These are phyloP conservation scores for Nitzschia putrida DNA, from an alignment of 108 stramenopile genomes.

Conservation along the genomic window DNA sequence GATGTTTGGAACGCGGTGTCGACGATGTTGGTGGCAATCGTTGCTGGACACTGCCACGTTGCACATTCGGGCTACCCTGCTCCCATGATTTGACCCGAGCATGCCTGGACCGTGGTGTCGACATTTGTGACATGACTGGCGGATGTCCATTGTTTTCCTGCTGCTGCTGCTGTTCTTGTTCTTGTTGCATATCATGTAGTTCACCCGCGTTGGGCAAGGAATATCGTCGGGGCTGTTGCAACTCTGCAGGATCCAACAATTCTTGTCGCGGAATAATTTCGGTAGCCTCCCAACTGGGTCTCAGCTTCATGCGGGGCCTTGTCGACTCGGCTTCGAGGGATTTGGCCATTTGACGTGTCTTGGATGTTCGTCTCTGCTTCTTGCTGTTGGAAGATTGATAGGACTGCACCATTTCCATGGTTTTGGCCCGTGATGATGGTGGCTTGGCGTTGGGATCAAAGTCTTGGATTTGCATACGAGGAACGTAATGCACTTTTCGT, in stretches of 20 bases:
- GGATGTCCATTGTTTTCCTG: no score
- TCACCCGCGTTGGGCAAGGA: no score
- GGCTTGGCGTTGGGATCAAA: constrained; percentile 19
- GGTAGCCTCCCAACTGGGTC: neutral
- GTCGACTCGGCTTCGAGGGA: constrained; percentile 20
- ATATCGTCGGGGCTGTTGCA: no score
- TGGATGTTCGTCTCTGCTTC: neutral
- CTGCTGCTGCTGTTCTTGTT: no score
- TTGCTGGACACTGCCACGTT: no score
- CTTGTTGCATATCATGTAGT: no score
- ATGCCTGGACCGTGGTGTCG: no score
- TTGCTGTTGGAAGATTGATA: constrained; percentile 7
- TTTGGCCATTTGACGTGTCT: constrained; percentile 14
- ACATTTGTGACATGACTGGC: no score
- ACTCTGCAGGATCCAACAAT: no score
- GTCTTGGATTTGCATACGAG: constrained; percentile 35
- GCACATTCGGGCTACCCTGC: no score
- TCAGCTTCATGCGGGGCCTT: constrained; percentile 22
- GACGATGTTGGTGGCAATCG: neutral
- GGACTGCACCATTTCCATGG: constrained; percentile 11
- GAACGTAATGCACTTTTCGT: constrained; percentile 14
- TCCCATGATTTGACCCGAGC: no score
- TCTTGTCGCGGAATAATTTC: no score
- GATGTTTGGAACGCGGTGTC: neutral
- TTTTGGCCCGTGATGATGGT: neutral